Evolutionary conservation across 2,329 filamentous ascomycete genomes (phyloP).

Genomic region (Cryphonectria parasitica): DNA sequence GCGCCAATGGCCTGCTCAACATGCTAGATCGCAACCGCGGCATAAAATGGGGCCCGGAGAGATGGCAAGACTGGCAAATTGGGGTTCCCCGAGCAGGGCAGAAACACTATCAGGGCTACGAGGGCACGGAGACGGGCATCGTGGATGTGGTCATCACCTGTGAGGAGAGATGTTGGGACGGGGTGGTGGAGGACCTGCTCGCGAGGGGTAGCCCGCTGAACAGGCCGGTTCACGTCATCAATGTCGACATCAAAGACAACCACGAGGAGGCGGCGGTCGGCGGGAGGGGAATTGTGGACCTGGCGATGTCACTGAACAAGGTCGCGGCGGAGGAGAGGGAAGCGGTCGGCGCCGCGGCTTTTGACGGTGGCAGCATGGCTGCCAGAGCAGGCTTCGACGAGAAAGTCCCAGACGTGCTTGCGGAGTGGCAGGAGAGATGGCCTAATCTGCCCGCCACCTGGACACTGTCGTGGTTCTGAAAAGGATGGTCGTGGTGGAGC

Average conservation of each 20-base stretch:
- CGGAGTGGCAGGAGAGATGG: conserved; percentile 93
- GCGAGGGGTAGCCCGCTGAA: conserved; percentile 86
- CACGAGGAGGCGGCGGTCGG: conserved; percentile 94
- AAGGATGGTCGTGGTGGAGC: neutral
- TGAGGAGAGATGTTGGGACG: conserved; percentile 97
- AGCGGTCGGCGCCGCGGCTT: conserved; percentile 63
- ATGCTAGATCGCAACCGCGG: conserved; percentile 92
- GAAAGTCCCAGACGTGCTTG: conserved; percentile 87
- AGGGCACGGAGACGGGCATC: conserved; percentile 83
- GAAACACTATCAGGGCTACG: conserved; percentile 72
- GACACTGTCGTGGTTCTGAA: conserved; percentile 92
- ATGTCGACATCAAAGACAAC: conserved; percentile 97
- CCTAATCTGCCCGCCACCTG: conserved; percentile 88
- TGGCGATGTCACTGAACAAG: conserved; percentile 82
- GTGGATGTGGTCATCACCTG: conserved; percentile 97
- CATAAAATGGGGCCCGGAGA: conserved; percentile 94
- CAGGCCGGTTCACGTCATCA: conserved; percentile 94
- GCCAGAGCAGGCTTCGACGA: conserved; percentile 85
- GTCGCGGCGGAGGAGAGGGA: conserved; percentile 79
- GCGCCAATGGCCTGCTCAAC: conserved; percentile 88
- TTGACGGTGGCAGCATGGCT: conserved; percentile 69
- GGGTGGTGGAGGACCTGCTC: conserved; percentile 91
- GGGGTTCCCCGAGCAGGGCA: conserved; percentile 82
- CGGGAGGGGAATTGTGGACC: conserved; percentile 87
- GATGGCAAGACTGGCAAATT: conserved; percentile 96